A percentile compares a stretch with the other conserved stretches of the same genome.
These are phyloP conservation scores for Clonostachys chloroleuca DNA, from an alignment of 2,329 filamentous ascomycete species.

Conservation along the genomic window DNA sequence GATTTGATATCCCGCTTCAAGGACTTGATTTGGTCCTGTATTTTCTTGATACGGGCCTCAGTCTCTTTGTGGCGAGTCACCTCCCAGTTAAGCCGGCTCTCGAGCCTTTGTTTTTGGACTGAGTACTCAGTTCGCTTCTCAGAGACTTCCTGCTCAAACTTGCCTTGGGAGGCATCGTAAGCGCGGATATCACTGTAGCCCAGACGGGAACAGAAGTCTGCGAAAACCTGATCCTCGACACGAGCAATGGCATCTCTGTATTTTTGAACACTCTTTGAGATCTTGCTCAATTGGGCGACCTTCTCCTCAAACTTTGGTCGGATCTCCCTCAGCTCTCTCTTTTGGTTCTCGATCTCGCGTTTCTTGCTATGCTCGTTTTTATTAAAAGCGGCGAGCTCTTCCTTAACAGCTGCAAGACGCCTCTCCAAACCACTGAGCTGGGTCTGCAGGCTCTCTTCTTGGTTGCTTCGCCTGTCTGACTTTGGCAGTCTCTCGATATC, in stretches of 20 bases:
- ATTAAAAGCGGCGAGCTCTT: constrained; percentile 73
- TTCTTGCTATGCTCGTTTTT: constrained; percentile 82
- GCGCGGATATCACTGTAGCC: constrained; percentile 87
- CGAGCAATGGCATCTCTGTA: constrained; percentile 63
- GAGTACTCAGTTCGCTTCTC: constrained; percentile 85
- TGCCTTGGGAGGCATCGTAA: constrained; percentile 91
- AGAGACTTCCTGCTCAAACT: constrained; percentile 82
- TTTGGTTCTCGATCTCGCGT: constrained; percentile 71
- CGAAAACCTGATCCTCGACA: constrained; percentile 87
- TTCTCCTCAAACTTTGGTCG: constrained; percentile 76
- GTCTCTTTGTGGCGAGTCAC: constrained; percentile 49
- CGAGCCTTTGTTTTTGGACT: constrained; percentile 73
- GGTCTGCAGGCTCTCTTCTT: constrained; percentile 76
- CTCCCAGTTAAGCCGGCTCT: constrained; percentile 57
- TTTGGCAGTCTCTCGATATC: constrained; percentile 80
- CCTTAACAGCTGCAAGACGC: constrained; percentile 64
- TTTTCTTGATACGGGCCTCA: constrained; percentile 61
- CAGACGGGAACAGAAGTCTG: constrained; percentile 77
- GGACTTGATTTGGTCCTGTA: constrained; percentile 63
- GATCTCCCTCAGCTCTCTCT: constrained; percentile 69
- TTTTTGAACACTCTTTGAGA: constrained; percentile 42
- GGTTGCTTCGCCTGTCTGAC: constrained; percentile 66
- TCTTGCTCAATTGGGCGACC: constrained; percentile 59
- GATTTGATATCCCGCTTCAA: constrained; percentile 65
- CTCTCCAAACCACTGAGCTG: constrained; percentile 79